Percentiles rank a stretch among this genome's conserved stretches.
Evolutionary conservation across 192 early-diverging fungal species (phyloP).

Genomic region (Coemansia sp.): DNA sequence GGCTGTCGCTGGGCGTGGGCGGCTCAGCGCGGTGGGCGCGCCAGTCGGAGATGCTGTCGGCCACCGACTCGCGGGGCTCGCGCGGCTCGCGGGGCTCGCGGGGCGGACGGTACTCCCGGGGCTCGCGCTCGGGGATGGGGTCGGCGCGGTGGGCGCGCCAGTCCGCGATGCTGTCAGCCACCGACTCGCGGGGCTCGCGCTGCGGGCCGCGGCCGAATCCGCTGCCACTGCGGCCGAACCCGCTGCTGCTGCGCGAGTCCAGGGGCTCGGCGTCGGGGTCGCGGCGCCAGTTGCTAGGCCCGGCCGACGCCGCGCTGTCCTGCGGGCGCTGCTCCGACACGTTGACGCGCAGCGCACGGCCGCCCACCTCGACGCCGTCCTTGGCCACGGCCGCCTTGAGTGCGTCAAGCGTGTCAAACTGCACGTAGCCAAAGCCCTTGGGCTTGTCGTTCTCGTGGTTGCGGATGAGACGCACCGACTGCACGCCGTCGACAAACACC

Average conservation of each 20-base stretch:
- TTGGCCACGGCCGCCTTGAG: conserved; percentile 72
- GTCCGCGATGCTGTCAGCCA: background rate
- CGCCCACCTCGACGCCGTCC: conserved; percentile 53
- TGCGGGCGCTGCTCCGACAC: conserved; percentile 75
- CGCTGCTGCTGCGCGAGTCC: conserved; percentile 33
- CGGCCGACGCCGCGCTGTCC: conserved; percentile 4
- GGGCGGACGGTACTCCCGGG: conserved; percentile 1
- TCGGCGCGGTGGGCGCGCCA: background rate
- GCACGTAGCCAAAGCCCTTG: conserved; percentile 95
- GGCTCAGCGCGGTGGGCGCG: conserved; percentile 27
- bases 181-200: background rate
- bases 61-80: conserved; percentile 16
- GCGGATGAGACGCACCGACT: conserved; percentile 73
- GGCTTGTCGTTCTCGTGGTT: conserved; percentile 74
- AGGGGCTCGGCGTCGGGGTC: conserved; percentile 16
- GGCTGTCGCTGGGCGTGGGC: background rate
- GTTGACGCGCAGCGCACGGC: conserved; percentile 76
- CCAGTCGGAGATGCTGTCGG: conserved; percentile 30
- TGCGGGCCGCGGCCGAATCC: too few relatives aligned
- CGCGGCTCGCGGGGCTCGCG: conserved; percentile 19
- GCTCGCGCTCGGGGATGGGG: background rate
- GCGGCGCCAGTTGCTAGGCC: conserved; percentile 34
- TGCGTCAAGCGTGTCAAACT: conserved; percentile 83
- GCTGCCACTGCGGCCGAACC: conserved; percentile 16
- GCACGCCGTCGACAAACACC: conserved; percentile 72